Conservation (phyloP, 2,329 filamentous ascomycete genomes). For the Xylariaceae sp. region DNA sequence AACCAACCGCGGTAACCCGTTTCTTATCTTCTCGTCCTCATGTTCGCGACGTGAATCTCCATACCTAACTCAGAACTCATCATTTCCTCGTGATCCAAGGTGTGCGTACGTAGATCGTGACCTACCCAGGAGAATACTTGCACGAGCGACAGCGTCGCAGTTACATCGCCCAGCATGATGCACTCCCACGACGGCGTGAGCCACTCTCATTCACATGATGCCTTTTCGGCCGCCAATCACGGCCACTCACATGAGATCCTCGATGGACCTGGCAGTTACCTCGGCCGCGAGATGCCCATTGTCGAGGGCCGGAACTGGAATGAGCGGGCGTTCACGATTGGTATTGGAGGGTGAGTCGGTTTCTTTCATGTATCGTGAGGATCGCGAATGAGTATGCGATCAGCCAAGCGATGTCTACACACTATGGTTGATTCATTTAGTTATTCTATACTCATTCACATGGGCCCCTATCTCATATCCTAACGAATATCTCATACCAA, state of each 20-base stretch:
- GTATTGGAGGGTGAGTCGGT: conserved; percentile 80
- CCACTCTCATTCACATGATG: conserved; percentile 44
- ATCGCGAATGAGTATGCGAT: no score
- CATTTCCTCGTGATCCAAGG: background rate
- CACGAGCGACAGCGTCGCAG: background rate
- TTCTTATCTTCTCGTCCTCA: background rate
- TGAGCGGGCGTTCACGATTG: conserved; percentile 87
- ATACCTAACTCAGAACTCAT: background rate
- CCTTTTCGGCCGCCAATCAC: conserved; percentile 61
- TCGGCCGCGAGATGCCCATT: conserved; percentile 89
- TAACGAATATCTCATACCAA: background rate
- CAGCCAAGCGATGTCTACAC: background rate
- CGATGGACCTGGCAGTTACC: conserved; percentile 83
- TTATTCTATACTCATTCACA: no score
- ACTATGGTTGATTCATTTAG: no score
- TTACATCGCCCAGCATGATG: conserved; percentile 30
- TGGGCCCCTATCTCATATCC: no score
- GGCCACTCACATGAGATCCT: conserved; percentile 96
- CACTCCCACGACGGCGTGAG: conserved; percentile 52
- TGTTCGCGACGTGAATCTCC: background rate
- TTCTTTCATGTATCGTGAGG: conserved; percentile 8
- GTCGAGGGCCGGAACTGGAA: conserved; percentile 82
- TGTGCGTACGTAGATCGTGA: no score
- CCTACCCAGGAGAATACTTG: no score
- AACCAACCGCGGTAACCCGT: background rate